Evolutionary conservation across 495 filamentous ascomycete genomes (phyloP), one percentile per base, ranked within the genome.

Genomic region (Penicillium ochrochloron): DNA sequence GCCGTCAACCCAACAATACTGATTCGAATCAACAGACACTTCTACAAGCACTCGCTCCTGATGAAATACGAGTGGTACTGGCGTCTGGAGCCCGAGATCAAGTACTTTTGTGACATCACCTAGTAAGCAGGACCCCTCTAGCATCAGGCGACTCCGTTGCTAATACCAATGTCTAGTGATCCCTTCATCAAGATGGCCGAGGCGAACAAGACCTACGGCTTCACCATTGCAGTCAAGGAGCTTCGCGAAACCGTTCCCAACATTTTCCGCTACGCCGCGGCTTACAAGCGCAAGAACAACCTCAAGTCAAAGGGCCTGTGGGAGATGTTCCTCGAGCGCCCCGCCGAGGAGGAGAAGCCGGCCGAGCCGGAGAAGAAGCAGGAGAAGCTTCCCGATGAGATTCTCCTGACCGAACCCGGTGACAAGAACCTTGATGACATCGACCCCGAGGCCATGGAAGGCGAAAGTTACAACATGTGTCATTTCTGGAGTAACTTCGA

Each of bases 401-500:
- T 97, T 44, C 76, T 94, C 37, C 85, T 86, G 70, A 87, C 83
- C 61, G 91, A 97, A 64, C 89, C 92, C 12, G 89, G 88, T 50
- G 84, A 86, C 57, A 88, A 86, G 60, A 85, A 84, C 31, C 74
- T 92, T 17, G 88, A 90, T 39, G 91, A 97, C 52, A 88, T 97
- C 50, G 92, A 98, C 73, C 86, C 88, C 0, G 96, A 98, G 72
- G 88, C 89, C 19, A 99, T 99, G 95, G 96, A 97, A 73, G 91
- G 92, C 62, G 95, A 99, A 72, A 90, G 85, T 66, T 99, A 99
- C 82, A 99, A 99, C 82, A 99, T 99, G 95, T 99, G 95, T 78
- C 95, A 99, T 83, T 99, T 98, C 84, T 99, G 95, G 95, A 97
- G 92, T 82, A 99, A 99, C 75, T 99, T 99, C 62, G 95, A 99